Evolutionary conservation across 169 alveolate genomes (phyloP).

Genomic region (Plasmodium gallinaceum): DNA sequence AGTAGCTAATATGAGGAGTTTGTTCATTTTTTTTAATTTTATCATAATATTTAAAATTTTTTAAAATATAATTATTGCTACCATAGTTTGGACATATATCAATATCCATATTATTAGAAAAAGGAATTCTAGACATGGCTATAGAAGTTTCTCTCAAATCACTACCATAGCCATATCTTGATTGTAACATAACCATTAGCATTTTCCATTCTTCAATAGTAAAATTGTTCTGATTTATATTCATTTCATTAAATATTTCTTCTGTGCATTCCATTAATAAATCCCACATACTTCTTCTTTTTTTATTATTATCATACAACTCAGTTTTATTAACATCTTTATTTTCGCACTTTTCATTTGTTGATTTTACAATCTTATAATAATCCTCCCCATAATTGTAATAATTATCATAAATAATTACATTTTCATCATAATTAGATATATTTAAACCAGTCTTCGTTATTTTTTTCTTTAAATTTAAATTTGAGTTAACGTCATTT

Average conservation of each 20-base stretch:
- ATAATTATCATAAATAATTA: slow-evolving; percentile 26
- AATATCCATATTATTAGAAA: slow-evolving; percentile 31
- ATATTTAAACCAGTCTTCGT: background rate
- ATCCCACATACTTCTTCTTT: slow-evolving; percentile 84
- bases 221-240: slow-evolving; percentile 26
- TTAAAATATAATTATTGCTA: slow-evolving; percentile 25
- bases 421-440: slow-evolving; percentile 10
- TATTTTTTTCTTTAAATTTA: slow-evolving; percentile 20
- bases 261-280: slow-evolving; percentile 79
- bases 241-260: slow-evolving; percentile 79
- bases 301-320: slow-evolving; percentile 48
- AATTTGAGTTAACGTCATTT: background rate
- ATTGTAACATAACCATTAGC: slow-evolving; percentile 74
- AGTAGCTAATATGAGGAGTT: slow-evolving; percentile 51
- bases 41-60: slow-evolving; percentile 72
- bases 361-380: slow-evolving; percentile 43
- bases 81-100: slow-evolving; percentile 68
- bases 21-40: slow-evolving; percentile 63
- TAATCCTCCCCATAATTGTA: slow-evolving; percentile 59
- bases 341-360: background rate
- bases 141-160: slow-evolving; percentile 73
- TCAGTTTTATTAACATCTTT: slow-evolving; percentile 23
- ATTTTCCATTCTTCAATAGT: slow-evolving; percentile 75
- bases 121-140: slow-evolving; percentile 62
- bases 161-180: slow-evolving; percentile 76